These are phyloP conservation scores for Raffaelea deltoideospora DNA, from an alignment of 2,329 filamentous ascomycete species.

Conservation along the genomic window DNA sequence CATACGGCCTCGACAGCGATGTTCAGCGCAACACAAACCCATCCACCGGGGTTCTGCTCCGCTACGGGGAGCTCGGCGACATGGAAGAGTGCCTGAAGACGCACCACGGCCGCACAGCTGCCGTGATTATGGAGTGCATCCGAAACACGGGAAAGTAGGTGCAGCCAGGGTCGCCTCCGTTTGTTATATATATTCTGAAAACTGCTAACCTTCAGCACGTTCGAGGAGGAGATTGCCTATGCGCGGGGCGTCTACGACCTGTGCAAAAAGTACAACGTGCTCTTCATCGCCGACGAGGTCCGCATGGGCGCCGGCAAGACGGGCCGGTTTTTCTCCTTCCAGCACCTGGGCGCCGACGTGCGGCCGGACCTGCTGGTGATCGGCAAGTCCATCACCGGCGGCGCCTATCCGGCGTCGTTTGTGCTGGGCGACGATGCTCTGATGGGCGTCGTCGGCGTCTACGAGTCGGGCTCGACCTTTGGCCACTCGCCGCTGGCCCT, in stretches of 20 bases:
- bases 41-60: too few relatives aligned
- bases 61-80: too few relatives aligned
- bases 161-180: too few relatives aligned
- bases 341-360: neutral
- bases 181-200: too few relatives aligned
- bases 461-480: neutral
- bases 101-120: too few relatives aligned
- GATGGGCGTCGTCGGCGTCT: neutral
- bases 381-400: neutral
- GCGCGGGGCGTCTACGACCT: constrained; percentile 64
- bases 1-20: too few relatives aligned
- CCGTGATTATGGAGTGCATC: too few relatives aligned
- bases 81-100: too few relatives aligned
- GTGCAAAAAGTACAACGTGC: constrained; percentile 88
- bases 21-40: too few relatives aligned
- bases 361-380: neutral
- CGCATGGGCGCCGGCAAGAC: constrained; percentile 95
- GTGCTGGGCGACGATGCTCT: neutral
- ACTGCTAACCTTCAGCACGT: too few relatives aligned
- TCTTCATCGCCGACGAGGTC: constrained; percentile 96
- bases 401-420: neutral
- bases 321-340: constrained; percentile 34
- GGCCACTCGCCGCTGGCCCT: neutral
- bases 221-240: too few relatives aligned
- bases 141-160: too few relatives aligned